Evolutionary conservation across 106 monocot species (phyloP).

Genomic region (Triglochin maritima): DNA sequence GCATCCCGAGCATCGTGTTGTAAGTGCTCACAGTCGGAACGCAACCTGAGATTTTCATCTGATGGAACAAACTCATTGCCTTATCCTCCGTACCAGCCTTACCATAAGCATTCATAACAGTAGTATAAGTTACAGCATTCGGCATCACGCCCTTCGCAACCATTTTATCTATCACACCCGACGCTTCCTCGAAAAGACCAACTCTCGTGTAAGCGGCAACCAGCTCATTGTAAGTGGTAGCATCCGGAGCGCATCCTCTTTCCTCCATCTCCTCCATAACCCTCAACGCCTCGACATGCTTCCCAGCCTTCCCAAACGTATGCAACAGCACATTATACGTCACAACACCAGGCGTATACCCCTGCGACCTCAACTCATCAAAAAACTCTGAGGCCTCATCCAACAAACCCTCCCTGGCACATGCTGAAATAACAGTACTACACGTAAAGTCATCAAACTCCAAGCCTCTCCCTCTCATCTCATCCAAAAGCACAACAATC

Average conservation of each 20-base stretch:
- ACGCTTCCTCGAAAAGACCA: slow-evolving; percentile 61
- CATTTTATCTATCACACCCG: slow-evolving; percentile 57
- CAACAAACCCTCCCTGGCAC: slow-evolving; percentile 65
- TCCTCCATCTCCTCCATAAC: slow-evolving; percentile 85
- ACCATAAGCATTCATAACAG: slow-evolving; percentile 73
- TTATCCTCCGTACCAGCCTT: slow-evolving; percentile 56
- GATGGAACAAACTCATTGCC: slow-evolving; percentile 46
- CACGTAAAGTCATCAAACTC: slow-evolving; percentile 81
- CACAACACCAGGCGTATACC: slow-evolving; percentile 54
- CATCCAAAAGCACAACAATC: slow-evolving; percentile 52
- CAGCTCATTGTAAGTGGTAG: slow-evolving; percentile 83
- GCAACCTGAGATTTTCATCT: slow-evolving; percentile 61
- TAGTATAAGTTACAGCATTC: slow-evolving; percentile 74
- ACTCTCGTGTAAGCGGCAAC: slow-evolving; percentile 65
- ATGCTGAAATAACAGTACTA: slow-evolving; percentile 81
- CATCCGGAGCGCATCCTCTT: slow-evolving; percentile 37
- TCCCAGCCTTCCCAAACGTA: slow-evolving; percentile 75
- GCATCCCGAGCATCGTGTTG: slow-evolving; percentile 68
- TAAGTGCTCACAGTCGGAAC: slow-evolving; percentile 76
- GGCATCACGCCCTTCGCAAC: slow-evolving; percentile 52
- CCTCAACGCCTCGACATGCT: slow-evolving; percentile 35
- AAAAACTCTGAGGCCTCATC: slow-evolving; percentile 69
- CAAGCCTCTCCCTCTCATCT: slow-evolving; percentile 42
- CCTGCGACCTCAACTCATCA: slow-evolving; percentile 31
- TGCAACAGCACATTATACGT: slow-evolving; percentile 75